Evolutionary conservation across 2,329 filamentous ascomycete species (phyloP).

Genomic region (Periconia sp.): DNA sequence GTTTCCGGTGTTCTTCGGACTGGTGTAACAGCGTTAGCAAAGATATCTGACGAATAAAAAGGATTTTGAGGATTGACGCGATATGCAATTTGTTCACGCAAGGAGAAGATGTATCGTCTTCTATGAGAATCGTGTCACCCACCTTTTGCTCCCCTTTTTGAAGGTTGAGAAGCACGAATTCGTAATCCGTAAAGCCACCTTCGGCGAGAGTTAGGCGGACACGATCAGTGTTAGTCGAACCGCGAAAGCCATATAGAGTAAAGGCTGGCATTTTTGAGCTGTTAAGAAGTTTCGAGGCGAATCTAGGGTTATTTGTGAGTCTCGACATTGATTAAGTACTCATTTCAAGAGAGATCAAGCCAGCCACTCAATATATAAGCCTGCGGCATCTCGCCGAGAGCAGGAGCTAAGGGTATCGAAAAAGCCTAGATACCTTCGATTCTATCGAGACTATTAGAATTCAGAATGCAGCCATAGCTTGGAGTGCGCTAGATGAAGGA

Average conservation of each 20-base stretch:
- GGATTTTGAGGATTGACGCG: constrained; percentile 1
- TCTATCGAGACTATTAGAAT: constrained; percentile 2
- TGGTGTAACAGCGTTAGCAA: constrained; percentile 11
- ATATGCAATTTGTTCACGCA: constrained; percentile 8
- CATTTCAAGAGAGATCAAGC: constrained; percentile 10
- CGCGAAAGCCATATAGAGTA: constrained; percentile 20
- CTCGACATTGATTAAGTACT: constrained; percentile 12
- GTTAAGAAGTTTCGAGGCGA: constrained; percentile 15
- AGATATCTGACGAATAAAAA: background rate
- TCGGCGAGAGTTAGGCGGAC: constrained; percentile 28
- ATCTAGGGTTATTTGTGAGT: constrained; percentile 15
- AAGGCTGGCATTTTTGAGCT: constrained; percentile 28
- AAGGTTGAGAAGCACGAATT: constrained; percentile 20
- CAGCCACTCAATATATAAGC: constrained; percentile 16
- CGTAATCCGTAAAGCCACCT: constrained; percentile 26
- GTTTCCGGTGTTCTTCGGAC: constrained; percentile 23
- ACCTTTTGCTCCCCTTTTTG: constrained; percentile 18
- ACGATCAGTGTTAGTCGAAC: constrained; percentile 24
- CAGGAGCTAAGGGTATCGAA: too few relatives aligned
- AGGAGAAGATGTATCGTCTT: constrained; percentile 5
- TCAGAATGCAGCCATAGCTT: constrained; percentile 6
- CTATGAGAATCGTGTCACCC: constrained; percentile 4
- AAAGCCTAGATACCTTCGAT: too few relatives aligned
- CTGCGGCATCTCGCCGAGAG: too few relatives aligned
- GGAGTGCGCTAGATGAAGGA: background rate